Evolutionary conservation across 23 red algal genomes (phyloP).

Genomic region (Agarophyton chilense): DNA sequence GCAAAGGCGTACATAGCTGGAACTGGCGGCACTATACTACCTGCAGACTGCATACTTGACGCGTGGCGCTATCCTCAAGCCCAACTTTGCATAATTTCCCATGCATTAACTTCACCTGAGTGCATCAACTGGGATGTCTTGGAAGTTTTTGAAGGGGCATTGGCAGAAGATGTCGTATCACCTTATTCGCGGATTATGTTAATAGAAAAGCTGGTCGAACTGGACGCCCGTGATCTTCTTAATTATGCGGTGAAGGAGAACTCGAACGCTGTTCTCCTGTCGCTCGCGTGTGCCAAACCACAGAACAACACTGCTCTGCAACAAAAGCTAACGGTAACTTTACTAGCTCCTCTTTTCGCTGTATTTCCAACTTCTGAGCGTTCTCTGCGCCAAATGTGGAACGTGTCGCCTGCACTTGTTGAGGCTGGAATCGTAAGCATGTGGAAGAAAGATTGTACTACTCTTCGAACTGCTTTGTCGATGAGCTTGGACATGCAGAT

Average conservation of each 20-base stretch:
- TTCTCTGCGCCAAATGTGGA: constrained; percentile 63
- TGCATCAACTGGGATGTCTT: constrained; percentile 60
- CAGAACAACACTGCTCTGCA: constrained; percentile 36
- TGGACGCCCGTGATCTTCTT: constrained; percentile 60
- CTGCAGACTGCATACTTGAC: constrained; percentile 56
- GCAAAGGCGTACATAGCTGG: constrained; percentile 56
- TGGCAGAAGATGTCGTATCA: constrained; percentile 34
- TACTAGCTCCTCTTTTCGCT: constrained; percentile 48
- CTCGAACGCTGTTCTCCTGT: constrained; percentile 44
- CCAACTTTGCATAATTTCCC: constrained; percentile 54
- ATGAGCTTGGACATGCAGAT: constrained; percentile 78
- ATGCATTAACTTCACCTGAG: constrained; percentile 40
- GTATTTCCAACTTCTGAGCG: constrained; percentile 44
- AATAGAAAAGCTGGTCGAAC: constrained; percentile 66
- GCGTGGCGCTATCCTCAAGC: constrained; percentile 51
- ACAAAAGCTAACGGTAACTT: constrained; percentile 57
- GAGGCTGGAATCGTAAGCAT: constrained; percentile 59
- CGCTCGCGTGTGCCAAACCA: constrained; percentile 56
- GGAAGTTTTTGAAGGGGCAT: constrained; percentile 32
- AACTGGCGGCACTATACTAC: constrained; percentile 47
- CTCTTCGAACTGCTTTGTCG: constrained; percentile 56
- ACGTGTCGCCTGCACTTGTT: constrained; percentile 42
- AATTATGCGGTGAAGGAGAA: constrained; percentile 43
- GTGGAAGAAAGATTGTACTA: constrained; percentile 59
- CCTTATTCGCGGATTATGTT: constrained; percentile 55